Percentiles rank a stretch among this genome's conserved stretches.
phyloP scores from a whole-genome alignment of 495 filamentous ascomycete species.

The Aspergillus haitiensis region DNA sequence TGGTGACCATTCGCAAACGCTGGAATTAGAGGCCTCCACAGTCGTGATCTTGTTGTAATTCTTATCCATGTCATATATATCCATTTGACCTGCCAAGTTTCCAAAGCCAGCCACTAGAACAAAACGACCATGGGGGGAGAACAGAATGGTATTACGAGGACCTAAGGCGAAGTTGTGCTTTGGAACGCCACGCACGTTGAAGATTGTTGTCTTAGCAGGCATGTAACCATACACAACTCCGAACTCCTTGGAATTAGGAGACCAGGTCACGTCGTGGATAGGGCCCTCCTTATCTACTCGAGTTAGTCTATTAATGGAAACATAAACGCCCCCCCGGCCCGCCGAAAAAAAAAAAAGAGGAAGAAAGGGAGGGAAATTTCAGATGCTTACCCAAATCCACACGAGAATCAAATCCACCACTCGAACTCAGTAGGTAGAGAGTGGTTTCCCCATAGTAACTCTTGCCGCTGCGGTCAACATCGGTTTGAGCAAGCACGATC shows the following conservation, averaged over 20 bases:
- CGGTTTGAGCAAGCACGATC: constrained; percentile 95
- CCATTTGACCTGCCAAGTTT: constrained; percentile 95
- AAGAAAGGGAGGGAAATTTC: background rate
- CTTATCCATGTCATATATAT: constrained; percentile 92
- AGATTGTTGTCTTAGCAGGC: constrained; percentile 96
- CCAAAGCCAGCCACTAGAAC: constrained; percentile 94
- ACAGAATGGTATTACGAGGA: constrained; percentile 91
- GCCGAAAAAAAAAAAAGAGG: background rate
- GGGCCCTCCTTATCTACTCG: constrained; percentile 88
- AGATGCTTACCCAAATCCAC: constrained; percentile 67
- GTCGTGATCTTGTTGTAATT: constrained; percentile 88
- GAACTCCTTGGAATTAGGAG: constrained; percentile 93
- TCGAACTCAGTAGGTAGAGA: constrained; percentile 90
- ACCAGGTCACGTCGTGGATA: constrained; percentile 98
- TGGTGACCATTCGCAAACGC: constrained; percentile 93
- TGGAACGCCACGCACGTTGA: constrained; percentile 79
- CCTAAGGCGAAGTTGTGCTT: constrained; percentile 79
- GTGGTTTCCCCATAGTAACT: constrained; percentile 99
- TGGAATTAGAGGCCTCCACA: constrained; percentile 93
- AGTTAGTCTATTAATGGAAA: constrained; percentile 21
- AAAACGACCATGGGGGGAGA: constrained; percentile 91
- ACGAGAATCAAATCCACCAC: constrained; percentile 87
- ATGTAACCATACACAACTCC: constrained; percentile 97
- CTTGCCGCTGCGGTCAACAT: constrained; percentile 96
- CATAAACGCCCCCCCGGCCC: too few species aligned